Evolutionary conservation across 140 eudicot species (phyloP).

Genomic region (Senecio squalidus): DNA sequence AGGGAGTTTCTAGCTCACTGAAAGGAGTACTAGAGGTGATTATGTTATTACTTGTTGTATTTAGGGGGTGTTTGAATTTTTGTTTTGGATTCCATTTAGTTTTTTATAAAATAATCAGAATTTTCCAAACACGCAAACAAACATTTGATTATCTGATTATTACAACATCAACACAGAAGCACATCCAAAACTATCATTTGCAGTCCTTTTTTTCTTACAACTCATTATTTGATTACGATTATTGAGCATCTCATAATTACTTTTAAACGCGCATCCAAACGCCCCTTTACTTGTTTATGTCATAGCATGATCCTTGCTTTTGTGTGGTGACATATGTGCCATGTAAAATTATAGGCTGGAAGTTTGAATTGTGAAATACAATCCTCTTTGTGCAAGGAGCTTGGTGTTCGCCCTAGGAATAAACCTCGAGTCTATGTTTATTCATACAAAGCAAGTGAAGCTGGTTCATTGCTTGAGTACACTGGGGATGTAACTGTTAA

Average conservation of each 20-base stretch:
- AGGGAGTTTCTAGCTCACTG: constrained; percentile 57
- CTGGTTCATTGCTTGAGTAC: constrained; percentile 74
- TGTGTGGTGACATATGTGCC: background rate
- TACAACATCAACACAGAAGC: background rate
- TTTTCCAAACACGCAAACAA: background rate
- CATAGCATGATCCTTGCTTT: background rate
- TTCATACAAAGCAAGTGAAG: constrained; percentile 54
- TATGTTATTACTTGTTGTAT: constrained; percentile 1
- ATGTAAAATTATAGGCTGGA: constrained; percentile 51
- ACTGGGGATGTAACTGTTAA: constrained; percentile 50
- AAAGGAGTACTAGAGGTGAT: constrained; percentile 81
- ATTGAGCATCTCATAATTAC: background rate
- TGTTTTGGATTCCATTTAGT: background rate
- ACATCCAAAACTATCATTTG: background rate
- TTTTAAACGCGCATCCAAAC: background rate
- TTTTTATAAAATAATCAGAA: too few species aligned
- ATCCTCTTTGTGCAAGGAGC: constrained; percentile 61
- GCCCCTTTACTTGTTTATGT: background rate
- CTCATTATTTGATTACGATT: background rate
- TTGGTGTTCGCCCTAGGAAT: constrained; percentile 49
- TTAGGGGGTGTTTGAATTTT: background rate
- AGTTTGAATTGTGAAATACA: constrained; percentile 72
- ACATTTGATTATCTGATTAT: background rate
- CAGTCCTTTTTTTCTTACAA: background rate
- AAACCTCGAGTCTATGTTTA: constrained; percentile 57